phyloP scores from a whole-genome alignment of 1,284 basidiomycete genomes.

The Coriolopsis trogii region DNA sequence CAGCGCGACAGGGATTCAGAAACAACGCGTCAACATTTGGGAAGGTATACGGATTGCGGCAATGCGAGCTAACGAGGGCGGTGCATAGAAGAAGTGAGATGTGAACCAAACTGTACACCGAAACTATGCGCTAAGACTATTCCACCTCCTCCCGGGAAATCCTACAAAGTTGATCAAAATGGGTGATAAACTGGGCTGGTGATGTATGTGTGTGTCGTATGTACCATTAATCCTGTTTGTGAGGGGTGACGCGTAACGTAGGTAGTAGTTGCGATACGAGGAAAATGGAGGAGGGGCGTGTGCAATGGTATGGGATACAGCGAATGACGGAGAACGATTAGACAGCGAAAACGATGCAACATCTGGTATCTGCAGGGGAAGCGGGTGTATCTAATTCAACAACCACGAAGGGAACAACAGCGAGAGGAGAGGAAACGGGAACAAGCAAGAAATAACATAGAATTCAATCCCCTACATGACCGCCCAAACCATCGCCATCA shows the following conservation, averaged over 20 bases:
- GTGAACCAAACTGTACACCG: slow-evolving; percentile 17
- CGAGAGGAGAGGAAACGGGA: too few species aligned
- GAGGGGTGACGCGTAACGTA: slow-evolving; percentile 23
- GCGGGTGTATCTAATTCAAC: slow-evolving; percentile 40
- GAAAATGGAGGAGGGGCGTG: background rate
- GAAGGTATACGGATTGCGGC: background rate
- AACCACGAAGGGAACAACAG: slow-evolving; percentile 24
- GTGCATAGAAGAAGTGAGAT: background rate
- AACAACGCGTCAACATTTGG: slow-evolving; percentile 14
- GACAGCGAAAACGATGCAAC: slow-evolving; percentile 14
- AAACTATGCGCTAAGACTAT: slow-evolving; percentile 7
- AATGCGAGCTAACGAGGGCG: background rate
- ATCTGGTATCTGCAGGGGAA: slow-evolving; percentile 35
- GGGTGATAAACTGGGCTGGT: slow-evolving; percentile 6
- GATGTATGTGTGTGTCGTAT: background rate
- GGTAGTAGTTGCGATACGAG: too few species aligned
- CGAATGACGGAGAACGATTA: slow-evolving; percentile 16
- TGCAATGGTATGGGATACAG: slow-evolving; percentile 24
- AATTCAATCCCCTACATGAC: slow-evolving; percentile 22
- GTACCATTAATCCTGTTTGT: slow-evolving; percentile 17
- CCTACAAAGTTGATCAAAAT: slow-evolving; percentile 23
- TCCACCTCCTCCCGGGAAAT: slow-evolving; percentile 14
- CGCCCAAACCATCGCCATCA: background rate
- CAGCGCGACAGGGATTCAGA: too few species aligned
- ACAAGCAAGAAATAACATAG: slow-evolving; percentile 20